Evolutionary conservation across 108 stramenopile genomes (phyloP).

Genomic region (Phaeodactylum tricornutum): DNA sequence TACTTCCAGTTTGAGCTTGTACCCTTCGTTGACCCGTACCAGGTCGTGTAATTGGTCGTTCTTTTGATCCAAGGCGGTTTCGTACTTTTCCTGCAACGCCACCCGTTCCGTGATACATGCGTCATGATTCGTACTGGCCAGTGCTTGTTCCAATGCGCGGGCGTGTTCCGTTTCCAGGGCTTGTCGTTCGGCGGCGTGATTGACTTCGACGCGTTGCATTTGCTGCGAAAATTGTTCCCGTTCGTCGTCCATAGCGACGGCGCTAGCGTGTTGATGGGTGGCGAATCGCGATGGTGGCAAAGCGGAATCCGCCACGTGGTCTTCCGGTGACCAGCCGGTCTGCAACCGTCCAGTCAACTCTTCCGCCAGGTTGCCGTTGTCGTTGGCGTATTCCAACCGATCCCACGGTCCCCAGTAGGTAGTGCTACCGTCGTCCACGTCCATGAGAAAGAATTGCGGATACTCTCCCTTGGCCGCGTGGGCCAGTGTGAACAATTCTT

Average conservation of each 20-base stretch:
- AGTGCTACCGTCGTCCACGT: neutral
- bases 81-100: slow-evolving; percentile 24
- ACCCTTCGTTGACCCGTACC: slow-evolving; percentile 30
- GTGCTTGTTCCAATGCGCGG: slow-evolving; percentile 23
- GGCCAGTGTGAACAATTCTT: slow-evolving; percentile 13
- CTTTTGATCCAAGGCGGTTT: slow-evolving; percentile 1
- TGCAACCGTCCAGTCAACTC: neutral
- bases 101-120: slow-evolving; percentile 27
- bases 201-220: slow-evolving; percentile 62
- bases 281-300: neutral
- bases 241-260: neutral
- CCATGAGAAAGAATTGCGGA: slow-evolving; percentile 19
- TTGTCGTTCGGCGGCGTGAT: slow-evolving; percentile 52
- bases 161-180: slow-evolving; percentile 35
- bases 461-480: slow-evolving; percentile 21
- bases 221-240: slow-evolving; percentile 69
- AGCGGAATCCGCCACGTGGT: neutral
- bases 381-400: neutral
- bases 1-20: slow-evolving; percentile 32
- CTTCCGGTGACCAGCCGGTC: neutral
- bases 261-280: neutral
- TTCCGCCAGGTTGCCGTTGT: neutral
- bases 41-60: slow-evolving; percentile 17
- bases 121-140: slow-evolving; percentile 29
- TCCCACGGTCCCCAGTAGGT: neutral